Percentiles rank a stretch among this genome's conserved stretches.
Conservation (phyloP, 1,284 basidiomycete species). For the Filobasidium uniguttulatum region DNA sequence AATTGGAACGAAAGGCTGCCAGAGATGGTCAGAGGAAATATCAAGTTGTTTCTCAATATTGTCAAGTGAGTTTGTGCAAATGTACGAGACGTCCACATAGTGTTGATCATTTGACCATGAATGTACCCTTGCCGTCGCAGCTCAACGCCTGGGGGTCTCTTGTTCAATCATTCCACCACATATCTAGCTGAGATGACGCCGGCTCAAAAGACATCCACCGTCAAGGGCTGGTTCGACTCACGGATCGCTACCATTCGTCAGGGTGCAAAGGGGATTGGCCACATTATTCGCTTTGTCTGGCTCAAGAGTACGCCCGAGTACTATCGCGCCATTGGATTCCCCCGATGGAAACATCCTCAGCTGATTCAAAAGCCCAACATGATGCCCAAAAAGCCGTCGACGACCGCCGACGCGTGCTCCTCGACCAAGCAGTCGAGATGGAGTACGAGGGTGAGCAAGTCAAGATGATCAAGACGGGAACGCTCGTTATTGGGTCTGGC, state of each 20-base stretch:
- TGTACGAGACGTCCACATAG: too few relatives aligned
- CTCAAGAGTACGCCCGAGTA: background rate
- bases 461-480: conserved; percentile 7
- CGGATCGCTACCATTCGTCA: conserved; percentile 7
- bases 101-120: too few relatives aligned
- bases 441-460: background rate
- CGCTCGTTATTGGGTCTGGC: conserved; percentile 37
- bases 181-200: conserved; percentile 1
- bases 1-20: conserved; percentile 7
- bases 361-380: too few relatives aligned
- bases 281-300: conserved; percentile 3
- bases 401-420: too few relatives aligned
- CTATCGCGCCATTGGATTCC: conserved; percentile 6
- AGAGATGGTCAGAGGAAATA: conserved; percentile 14
- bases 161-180: conserved; percentile 6
- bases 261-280: conserved; percentile 6
- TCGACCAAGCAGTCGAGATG: conserved; percentile 2
- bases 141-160: background rate
- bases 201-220: conserved; percentile 1
- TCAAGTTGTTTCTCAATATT: conserved; percentile 18
- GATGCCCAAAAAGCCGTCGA: too few relatives aligned
- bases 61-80: conserved; percentile 14
- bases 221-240: conserved; percentile 7
- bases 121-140: too few relatives aligned
- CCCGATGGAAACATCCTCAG: too few relatives aligned